Percentiles rank a stretch among this genome's conserved stretches.
Evolutionary conservation across 202 grass and related monocot genomes (phyloP).

Genomic region (Carex arenaria): DNA sequence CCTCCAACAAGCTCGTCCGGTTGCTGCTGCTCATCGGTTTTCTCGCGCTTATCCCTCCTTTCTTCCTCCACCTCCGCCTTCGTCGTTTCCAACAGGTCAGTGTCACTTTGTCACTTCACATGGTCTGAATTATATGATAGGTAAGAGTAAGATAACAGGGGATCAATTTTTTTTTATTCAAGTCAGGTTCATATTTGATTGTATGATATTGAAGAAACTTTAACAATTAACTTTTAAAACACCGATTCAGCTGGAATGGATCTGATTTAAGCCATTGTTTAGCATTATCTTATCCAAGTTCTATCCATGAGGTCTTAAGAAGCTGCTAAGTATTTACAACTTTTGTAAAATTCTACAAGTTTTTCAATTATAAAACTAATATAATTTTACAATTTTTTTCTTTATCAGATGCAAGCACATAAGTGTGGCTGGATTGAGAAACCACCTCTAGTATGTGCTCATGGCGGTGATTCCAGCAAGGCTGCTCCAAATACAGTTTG

Average conservation of each 20-base stretch:
- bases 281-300: not conserved
- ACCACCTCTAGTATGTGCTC: slow-evolving; percentile 77
- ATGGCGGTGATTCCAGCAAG: slow-evolving; percentile 67
- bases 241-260: not conserved
- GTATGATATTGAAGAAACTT: not conserved
- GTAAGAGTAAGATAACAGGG: not conserved
- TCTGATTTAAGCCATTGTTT: not conserved
- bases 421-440: slow-evolving; percentile 70
- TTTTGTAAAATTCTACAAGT: not conserved
- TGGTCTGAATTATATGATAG: not conserved
- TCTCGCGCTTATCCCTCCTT: slow-evolving; percentile 54
- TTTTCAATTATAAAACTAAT: not conserved
- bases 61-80: slow-evolving; percentile 74
- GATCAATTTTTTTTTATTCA: not conserved
- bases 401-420: slow-evolving; percentile 52
- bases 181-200: not conserved
- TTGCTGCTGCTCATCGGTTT: slow-evolving; percentile 58
- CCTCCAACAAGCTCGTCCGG: slow-evolving; percentile 43
- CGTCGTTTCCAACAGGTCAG: slow-evolving; percentile 62
- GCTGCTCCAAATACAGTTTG: slow-evolving; percentile 67
- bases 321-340: not conserved
- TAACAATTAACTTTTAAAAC: not conserved
- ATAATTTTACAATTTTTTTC: not conserved
- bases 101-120: not conserved
- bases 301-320: not conserved